A percentile compares a stretch with the other conserved stretches of the same genome.
Evolutionary conservation across 768 basidiomycete genomes (phyloP).

Genomic region (Russula sp.): DNA sequence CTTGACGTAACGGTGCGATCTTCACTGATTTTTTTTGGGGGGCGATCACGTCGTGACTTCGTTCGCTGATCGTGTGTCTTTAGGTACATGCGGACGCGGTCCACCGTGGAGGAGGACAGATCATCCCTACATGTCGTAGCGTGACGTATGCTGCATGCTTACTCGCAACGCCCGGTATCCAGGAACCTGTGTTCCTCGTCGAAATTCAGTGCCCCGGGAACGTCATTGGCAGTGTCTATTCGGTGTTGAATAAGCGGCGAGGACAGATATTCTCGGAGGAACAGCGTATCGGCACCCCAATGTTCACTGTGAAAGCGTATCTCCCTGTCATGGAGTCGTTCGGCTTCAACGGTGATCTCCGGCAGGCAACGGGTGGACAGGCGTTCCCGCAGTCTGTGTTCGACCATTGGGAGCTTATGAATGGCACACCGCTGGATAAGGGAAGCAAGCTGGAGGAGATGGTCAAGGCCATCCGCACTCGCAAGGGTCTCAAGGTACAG

Average conservation of each 20-base stretch:
- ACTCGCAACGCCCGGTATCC: conserved; percentile 85
- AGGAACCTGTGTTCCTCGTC: conserved; percentile 96
- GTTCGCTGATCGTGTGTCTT: conserved; percentile 14
- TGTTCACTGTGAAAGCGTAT: conserved; percentile 99
- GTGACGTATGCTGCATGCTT: conserved; percentile 94
- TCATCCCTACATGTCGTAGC: conserved; percentile 96
- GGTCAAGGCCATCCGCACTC: conserved; percentile 73
- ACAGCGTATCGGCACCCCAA: conserved; percentile 94
- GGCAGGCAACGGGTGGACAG: conserved; percentile 89
- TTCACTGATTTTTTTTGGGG: background rate
- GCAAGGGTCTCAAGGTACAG: conserved; percentile 91
- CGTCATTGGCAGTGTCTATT: conserved; percentile 97
- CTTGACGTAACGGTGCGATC: conserved; percentile 85
- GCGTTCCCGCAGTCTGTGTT: conserved; percentile 97
- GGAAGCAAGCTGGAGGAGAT: conserved; percentile 89
- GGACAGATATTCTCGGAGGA: conserved; percentile 98
- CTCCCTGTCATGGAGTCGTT: conserved; percentile 89
- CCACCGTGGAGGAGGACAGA: conserved; percentile 98
- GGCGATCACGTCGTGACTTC: background rate
- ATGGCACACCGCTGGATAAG: conserved; percentile 80
- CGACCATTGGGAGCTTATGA: conserved; percentile 89
- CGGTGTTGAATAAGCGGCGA: conserved; percentile 90
- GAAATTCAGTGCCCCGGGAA: conserved; percentile 98
- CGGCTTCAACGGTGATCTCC: conserved; percentile 96
- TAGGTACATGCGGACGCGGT: conserved; percentile 98